A percentile compares a stretch with the other conserved stretches of the same genome.
These are phyloP conservation scores for Fusarium siculi DNA, from an alignment of 2,329 filamentous ascomycete species.

Conservation along the genomic window DNA sequence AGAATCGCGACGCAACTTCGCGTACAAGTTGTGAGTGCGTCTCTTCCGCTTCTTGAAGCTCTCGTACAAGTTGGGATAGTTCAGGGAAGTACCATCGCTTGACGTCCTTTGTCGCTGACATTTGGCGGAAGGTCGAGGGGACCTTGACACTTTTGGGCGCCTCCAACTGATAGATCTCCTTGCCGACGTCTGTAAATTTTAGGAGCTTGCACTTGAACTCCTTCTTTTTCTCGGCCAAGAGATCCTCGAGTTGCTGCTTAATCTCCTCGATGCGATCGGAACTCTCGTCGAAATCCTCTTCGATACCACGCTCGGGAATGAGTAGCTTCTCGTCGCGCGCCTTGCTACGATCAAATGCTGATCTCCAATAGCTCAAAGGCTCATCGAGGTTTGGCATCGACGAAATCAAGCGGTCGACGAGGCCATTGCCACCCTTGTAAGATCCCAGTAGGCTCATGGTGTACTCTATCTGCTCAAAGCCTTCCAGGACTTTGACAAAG, in stretches of 20 bases:
- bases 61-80: constrained; percentile 82
- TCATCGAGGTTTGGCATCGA: constrained; percentile 86
- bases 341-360: constrained; percentile 85
- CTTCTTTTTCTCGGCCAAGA: constrained; percentile 77
- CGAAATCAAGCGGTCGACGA: constrained; percentile 84
- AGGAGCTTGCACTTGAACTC: constrained; percentile 79
- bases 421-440: constrained; percentile 79
- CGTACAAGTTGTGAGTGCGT: constrained; percentile 91
- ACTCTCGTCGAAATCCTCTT: constrained; percentile 91
- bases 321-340: constrained; percentile 84
- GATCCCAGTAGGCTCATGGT: constrained; percentile 83
- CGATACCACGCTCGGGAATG: constrained; percentile 86
- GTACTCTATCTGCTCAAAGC: constrained; percentile 97
- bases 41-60: constrained; percentile 93
- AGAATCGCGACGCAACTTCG: constrained; percentile 85
- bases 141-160: constrained; percentile 87
- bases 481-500: constrained; percentile 92
- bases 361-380: constrained; percentile 85
- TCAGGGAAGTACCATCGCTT: constrained; percentile 95
- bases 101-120: constrained; percentile 90
- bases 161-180: constrained; percentile 97
- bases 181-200: constrained; percentile 86
- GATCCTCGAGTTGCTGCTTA: constrained; percentile 74
- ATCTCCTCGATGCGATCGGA: constrained; percentile 80
- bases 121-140: constrained; percentile 90